These are phyloP conservation scores for Amauroascus niger DNA, from an alignment of 2,329 filamentous ascomycete genomes.

Conservation along the genomic window DNA sequence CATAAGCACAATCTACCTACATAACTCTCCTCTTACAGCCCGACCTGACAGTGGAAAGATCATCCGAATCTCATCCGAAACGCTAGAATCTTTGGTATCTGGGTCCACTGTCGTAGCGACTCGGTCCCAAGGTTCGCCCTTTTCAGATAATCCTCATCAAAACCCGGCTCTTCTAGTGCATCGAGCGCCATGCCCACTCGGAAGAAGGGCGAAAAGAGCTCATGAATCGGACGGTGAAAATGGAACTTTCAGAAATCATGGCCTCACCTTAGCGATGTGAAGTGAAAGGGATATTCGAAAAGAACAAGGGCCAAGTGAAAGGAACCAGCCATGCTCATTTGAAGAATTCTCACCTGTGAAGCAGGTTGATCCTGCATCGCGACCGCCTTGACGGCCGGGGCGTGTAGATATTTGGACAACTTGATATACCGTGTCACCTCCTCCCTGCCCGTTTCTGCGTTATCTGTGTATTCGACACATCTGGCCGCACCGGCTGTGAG, in stretches of 20 bases:
- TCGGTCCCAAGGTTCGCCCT: conserved; percentile 1
- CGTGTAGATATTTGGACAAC: conserved; percentile 37
- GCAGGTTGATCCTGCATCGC: conserved; percentile 29
- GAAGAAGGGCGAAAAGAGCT: conserved; percentile 40
- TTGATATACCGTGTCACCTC: conserved; percentile 31
- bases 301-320: neutral
- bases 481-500: conserved; percentile 39
- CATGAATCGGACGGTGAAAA: conserved; percentile 41
- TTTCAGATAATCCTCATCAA: conserved; percentile 26
- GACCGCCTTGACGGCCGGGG: conserved; percentile 33
- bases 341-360: conserved; percentile 26
- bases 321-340: neutral
- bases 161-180: conserved; percentile 41
- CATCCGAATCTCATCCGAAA: conserved; percentile 14
- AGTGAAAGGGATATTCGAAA: neutral
- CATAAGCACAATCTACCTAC: neutral
- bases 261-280: neutral
- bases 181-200: conserved; percentile 37
- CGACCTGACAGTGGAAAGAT: neutral
- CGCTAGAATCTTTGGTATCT: conserved; percentile 18
- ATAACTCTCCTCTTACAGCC: neutral
- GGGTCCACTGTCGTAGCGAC: conserved; percentile 14
- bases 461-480: conserved; percentile 32
- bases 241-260: conserved; percentile 19
- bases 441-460: conserved; percentile 31